phyloP scores from a whole-genome alignment of 306 rosid genomes.

The Fagus sylvatica region DNA sequence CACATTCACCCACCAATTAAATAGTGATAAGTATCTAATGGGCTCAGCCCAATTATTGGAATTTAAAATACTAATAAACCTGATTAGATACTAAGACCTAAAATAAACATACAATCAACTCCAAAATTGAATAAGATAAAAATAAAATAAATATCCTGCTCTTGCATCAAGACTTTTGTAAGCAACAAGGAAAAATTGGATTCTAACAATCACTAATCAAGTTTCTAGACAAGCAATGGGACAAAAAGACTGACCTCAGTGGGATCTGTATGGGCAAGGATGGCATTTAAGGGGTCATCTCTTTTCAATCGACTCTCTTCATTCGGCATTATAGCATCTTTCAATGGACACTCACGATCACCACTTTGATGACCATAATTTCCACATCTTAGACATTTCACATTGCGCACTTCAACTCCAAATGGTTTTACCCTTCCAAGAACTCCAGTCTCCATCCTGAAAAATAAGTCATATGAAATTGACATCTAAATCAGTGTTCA shows the following conservation, averaged over 20 bases:
- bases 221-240: not conserved
- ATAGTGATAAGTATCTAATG: not conserved
- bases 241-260: slow-evolving; percentile 56
- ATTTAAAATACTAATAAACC: too few relatives aligned
- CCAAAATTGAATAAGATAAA: too few relatives aligned
- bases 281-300: slow-evolving; percentile 93
- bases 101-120: too few relatives aligned
- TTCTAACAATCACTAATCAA: not conserved
- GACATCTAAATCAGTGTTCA: not conserved
- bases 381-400: slow-evolving; percentile 92
- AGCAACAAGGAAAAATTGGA: not conserved
- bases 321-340: slow-evolving; percentile 87
- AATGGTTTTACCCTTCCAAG: slow-evolving; percentile 82
- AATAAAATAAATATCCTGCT: too few relatives aligned
- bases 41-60: too few relatives aligned
- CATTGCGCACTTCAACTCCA: slow-evolving; percentile 93
- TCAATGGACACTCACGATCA: slow-evolving; percentile 93
- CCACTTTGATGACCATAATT: slow-evolving; percentile 94
- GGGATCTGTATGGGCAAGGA: slow-evolving; percentile 76
- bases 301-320: slow-evolving; percentile 88
- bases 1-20: not conserved
- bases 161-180: not conserved
- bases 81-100: too few relatives aligned
- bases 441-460: slow-evolving; percentile 91
- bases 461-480: slow-evolving; percentile 24